Percentiles rank a stretch among this genome's conserved stretches.
Conservation (phyloP, 805 yeast genomes). For the Lipomyces sp. region DNA sequence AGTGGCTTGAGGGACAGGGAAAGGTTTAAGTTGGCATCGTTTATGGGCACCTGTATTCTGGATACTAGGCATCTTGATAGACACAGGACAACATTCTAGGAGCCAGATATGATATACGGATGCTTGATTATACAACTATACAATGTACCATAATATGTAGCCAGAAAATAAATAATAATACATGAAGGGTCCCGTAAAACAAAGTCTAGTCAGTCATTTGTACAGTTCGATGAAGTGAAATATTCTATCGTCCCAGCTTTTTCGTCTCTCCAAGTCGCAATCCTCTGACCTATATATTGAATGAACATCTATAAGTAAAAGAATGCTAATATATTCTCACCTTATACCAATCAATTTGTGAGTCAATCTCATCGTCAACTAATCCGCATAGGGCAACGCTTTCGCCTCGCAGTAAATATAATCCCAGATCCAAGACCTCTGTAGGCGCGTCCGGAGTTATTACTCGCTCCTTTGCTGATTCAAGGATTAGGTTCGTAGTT, state of each 20-base stretch:
- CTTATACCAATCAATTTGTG: constrained; percentile 39
- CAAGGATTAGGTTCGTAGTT: constrained; percentile 39
- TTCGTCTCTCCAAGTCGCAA: constrained; percentile 22
- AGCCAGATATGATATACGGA: background rate
- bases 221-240: background rate
- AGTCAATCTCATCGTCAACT: constrained; percentile 38
- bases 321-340: constrained; percentile 20
- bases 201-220: background rate
- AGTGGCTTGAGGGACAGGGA: constrained; percentile 81
- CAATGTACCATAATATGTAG: background rate
- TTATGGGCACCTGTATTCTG: too few relatives aligned
- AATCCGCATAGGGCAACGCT: constrained; percentile 41
- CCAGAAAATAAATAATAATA: background rate
- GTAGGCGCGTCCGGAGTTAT: constrained; percentile 37
- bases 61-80: background rate
- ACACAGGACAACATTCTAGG: background rate
- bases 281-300: constrained; percentile 31
- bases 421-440: constrained; percentile 38
- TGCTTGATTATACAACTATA: background rate
- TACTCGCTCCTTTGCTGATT: constrained; percentile 37
- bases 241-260: constrained; percentile 16
- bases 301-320: background rate
- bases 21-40: constrained; percentile 47
- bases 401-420: constrained; percentile 40
- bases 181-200: background rate